phyloP scores from a whole-genome alignment of 2,329 filamentous ascomycete genomes.

The Cladosporium austrohemisphaericum region DNA sequence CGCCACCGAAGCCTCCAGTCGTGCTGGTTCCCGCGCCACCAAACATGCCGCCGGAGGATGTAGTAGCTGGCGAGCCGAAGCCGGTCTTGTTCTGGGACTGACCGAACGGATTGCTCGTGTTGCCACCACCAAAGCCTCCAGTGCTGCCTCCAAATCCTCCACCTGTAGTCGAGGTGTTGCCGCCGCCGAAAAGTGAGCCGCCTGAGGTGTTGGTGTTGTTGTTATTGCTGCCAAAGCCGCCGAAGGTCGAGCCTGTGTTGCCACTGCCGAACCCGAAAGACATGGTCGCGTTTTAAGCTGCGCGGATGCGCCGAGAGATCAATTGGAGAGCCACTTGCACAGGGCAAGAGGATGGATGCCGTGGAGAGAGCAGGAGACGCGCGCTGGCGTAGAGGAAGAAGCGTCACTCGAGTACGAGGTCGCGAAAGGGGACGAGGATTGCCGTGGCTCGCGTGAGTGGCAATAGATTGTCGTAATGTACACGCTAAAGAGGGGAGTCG shows the following conservation, averaged over 20 bases:
- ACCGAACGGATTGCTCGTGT: slow-evolving; percentile 23
- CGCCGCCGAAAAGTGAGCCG: slow-evolving; percentile 32
- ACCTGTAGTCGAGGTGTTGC: slow-evolving; percentile 22
- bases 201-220: slow-evolving; percentile 24
- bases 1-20: slow-evolving; percentile 43
- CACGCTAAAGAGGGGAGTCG: background rate
- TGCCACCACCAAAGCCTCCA: slow-evolving; percentile 24
- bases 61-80: slow-evolving; percentile 37
- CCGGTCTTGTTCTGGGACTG: slow-evolving; percentile 51
- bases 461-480: slow-evolving; percentile 7
- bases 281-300: slow-evolving; percentile 6
- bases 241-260: slow-evolving; percentile 33
- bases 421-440: background rate
- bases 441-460: background rate
- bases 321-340: slow-evolving; percentile 6
- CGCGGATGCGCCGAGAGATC: background rate
- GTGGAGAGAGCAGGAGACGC: slow-evolving; percentile 3
- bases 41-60: slow-evolving; percentile 39
- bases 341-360: background rate
- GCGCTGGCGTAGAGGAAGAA: slow-evolving; percentile 8
- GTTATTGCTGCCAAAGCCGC: slow-evolving; percentile 15
- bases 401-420: background rate
- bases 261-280: slow-evolving; percentile 30
- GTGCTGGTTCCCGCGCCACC: slow-evolving; percentile 39
- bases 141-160: slow-evolving; percentile 12